Evolutionary conservation across 108 stramenopile genomes (phyloP).

Genomic region (Epipyxis sp.): DNA sequence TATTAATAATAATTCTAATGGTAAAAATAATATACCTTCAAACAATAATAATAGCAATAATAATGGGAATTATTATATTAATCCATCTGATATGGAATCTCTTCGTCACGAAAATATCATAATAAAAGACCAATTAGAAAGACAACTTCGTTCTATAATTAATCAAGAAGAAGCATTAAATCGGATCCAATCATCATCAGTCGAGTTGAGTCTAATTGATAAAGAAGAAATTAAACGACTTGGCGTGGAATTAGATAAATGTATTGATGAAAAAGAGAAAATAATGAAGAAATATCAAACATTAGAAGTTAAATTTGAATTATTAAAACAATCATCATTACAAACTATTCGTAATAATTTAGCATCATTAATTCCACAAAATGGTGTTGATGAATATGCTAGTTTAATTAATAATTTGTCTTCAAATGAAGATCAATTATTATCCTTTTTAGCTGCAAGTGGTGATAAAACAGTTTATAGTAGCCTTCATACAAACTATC

Average conservation of each 20-base stretch:
- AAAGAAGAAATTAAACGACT: neutral
- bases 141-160: neutral
- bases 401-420: too few species aligned
- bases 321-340: too few species aligned
- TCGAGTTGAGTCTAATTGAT: neutral
- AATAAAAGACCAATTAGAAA: neutral
- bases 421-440: too few species aligned
- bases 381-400: too few species aligned
- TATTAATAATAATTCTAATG: neutral
- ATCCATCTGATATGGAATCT: neutral
- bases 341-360: too few species aligned
- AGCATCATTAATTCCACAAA: too few species aligned
- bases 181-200: neutral
- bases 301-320: neutral
- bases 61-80: neutral
- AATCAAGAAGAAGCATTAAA: neutral
- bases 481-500: too few species aligned
- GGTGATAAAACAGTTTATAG: too few species aligned
- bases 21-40: neutral
- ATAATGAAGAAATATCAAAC: neutral
- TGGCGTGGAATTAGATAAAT: neutral
- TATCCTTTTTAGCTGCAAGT: too few species aligned
- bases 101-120: neutral
- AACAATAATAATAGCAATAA: neutral
- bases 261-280: neutral